Evolutionary conservation across 768 basidiomycete species (phyloP), one percentile per base, ranked within the genome.

Genomic region (Phlegmacium glaucopus): DNA sequence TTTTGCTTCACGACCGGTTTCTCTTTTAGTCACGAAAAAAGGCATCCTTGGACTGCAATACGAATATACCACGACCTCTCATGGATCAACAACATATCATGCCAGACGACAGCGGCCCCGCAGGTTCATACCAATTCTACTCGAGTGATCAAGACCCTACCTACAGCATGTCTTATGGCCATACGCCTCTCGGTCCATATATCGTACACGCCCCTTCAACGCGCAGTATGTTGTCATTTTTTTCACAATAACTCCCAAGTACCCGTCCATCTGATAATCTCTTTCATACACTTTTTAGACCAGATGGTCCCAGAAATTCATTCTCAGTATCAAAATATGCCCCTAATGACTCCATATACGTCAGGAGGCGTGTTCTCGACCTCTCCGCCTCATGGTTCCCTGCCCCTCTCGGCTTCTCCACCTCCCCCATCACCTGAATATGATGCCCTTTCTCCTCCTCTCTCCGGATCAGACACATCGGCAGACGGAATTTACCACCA

Each of bases 381-480:
- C 56, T 71, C 74, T 41, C 76, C 79, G 73, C 85, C 82, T 77
- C 85, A 85, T 85, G 83, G 77, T 63, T 59, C 68, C 63, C 72
- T 85, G 74, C 79, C 76, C 48, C 69, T 84, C 65, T 71, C 80
- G 68, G 72, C 75, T 60, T 82, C 88, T 57, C 85, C 89, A 62
- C 84, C 88, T 62, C 83, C 83, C 59, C 79, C 83, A 57, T 85
- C 85, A 53, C 80, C 86, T 67, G 79, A 84, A 72, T 90, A 90
- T 69, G 87, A 87, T 72, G 83, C 88, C 64, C 72, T 90, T 59
- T 89, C 87, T 47, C 89, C 89, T 64, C 87, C 85, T 71, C 75
- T 89, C 63, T 90, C 88, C 74, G 88, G 88, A 72, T 90, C 89
- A 72, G 89, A 91, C 71, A 87, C 87, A 64, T 90, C 89, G 62